Evolutionary conservation across 2,329 filamentous ascomycete species (phyloP).

Genomic region (Metarhizium album): DNA sequence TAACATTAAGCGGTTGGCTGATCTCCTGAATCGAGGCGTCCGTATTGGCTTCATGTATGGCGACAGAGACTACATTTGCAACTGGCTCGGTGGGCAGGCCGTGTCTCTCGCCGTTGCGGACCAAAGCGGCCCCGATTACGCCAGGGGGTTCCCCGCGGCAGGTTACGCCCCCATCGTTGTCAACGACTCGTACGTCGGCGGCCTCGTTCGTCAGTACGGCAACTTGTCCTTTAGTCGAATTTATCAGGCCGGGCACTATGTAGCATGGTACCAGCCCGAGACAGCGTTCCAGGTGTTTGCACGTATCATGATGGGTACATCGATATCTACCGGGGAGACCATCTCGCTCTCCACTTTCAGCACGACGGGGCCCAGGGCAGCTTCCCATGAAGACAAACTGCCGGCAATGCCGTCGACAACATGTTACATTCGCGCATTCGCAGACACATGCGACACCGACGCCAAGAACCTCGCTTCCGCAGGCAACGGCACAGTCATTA

Average conservation of each 20-base stretch:
- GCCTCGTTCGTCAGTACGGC: slow-evolving; percentile 64
- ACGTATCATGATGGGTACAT: slow-evolving; percentile 44
- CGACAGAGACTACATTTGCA: slow-evolving; percentile 53
- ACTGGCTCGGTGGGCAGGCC: slow-evolving; percentile 65
- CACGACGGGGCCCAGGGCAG: slow-evolving; percentile 45
- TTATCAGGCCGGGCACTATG: slow-evolving; percentile 55
- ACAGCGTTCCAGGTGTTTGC: slow-evolving; percentile 50
- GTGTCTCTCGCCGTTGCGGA: slow-evolving; percentile 53
- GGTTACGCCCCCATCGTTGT: slow-evolving; percentile 65
- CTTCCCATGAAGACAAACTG: slow-evolving; percentile 38
- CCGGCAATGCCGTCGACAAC: slow-evolving; percentile 37
- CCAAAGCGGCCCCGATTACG: slow-evolving; percentile 34
- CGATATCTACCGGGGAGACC: slow-evolving; percentile 42
- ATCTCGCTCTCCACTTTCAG: slow-evolving; percentile 41
- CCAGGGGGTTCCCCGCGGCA: slow-evolving; percentile 46
- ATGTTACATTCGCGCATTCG: slow-evolving; percentile 48
- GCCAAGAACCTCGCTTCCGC: slow-evolving; percentile 37
- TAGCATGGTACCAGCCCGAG: slow-evolving; percentile 50
- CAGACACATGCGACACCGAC: slow-evolving; percentile 37
- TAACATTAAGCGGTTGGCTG: slow-evolving; percentile 47
- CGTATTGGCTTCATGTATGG: slow-evolving; percentile 64
- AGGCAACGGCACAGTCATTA: slow-evolving; percentile 45
- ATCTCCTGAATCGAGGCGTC: slow-evolving; percentile 50
- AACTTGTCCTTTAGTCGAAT: slow-evolving; percentile 60
- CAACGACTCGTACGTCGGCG: slow-evolving; percentile 57